A percentile compares a stretch with the other conserved stretches of the same genome.
These are phyloP conservation scores for Talaromyces nanjingensis DNA, from an alignment of 495 filamentous ascomycete species.

Conservation along the genomic window DNA sequence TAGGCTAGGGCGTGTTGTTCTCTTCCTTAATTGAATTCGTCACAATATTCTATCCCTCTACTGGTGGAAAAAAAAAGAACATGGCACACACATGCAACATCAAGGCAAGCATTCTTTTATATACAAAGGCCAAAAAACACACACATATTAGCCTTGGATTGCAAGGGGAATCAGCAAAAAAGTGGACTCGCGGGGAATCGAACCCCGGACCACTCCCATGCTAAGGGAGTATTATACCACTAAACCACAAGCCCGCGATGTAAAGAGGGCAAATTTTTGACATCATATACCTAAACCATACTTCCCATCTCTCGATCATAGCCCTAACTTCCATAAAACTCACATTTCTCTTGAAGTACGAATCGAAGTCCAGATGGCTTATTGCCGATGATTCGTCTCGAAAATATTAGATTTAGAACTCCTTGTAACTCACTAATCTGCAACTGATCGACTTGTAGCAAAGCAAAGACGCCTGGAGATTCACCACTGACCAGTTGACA, in stretches of 20 bases:
- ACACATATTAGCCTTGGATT: background rate
- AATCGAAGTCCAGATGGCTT: background rate
- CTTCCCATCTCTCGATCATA: no score
- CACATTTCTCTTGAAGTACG: background rate
- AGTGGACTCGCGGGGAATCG: slow-evolving; percentile 48
- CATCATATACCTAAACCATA: background rate
- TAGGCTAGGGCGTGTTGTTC: background rate
- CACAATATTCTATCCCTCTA: background rate
- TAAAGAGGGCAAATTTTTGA: background rate
- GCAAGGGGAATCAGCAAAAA: slow-evolving; percentile 8
- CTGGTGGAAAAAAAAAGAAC: background rate
- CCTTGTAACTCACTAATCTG: background rate
- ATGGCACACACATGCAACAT: background rate
- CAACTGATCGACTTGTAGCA: background rate
- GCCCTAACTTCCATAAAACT: background rate
- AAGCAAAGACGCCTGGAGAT: background rate
- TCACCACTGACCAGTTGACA: no score
- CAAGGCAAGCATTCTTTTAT: background rate
- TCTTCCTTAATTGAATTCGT: background rate
- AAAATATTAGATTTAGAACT: background rate
- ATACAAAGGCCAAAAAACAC: background rate
- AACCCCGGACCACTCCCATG: slow-evolving; percentile 51
- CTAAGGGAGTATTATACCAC: slow-evolving; percentile 41
- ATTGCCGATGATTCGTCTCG: background rate
- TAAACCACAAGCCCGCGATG: slow-evolving; percentile 35